A percentile compares a stretch with the other conserved stretches of the same genome.
Conservation (phyloP, 176 grass and related monocot genomes). For the Oryza coarctata region DNA sequence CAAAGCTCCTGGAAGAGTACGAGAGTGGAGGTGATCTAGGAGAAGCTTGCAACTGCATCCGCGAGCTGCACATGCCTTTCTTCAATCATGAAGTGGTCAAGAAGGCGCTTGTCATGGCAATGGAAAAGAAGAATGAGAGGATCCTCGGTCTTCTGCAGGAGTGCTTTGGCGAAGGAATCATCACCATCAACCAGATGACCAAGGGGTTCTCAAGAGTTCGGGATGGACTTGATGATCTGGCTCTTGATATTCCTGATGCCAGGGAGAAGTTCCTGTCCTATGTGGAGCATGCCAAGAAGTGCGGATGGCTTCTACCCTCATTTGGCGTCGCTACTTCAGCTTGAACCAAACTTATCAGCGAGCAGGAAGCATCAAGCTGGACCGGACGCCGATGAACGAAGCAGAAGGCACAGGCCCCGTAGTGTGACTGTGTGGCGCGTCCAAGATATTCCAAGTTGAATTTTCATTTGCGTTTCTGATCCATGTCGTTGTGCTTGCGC, state of each 20-base stretch:
- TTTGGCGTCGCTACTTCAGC: slow-evolving; percentile 33
- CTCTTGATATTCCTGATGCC: slow-evolving; percentile 91
- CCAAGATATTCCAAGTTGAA: slow-evolving; percentile 1
- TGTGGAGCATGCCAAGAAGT: slow-evolving; percentile 54
- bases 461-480: slow-evolving; percentile 23
- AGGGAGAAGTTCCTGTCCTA: slow-evolving; percentile 70
- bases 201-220: slow-evolving; percentile 88
- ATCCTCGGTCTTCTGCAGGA: slow-evolving; percentile 65
- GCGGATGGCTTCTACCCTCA: slow-evolving; percentile 64
- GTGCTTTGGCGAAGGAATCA: slow-evolving; percentile 85
- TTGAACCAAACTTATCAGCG: slow-evolving; percentile 22
- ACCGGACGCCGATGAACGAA: not conserved
- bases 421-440: not conserved
- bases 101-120: slow-evolving; percentile 81
- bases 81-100: slow-evolving; percentile 98
- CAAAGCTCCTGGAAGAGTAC: slow-evolving; percentile 87
- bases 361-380: slow-evolving; percentile 30
- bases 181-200: slow-evolving; percentile 93
- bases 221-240: slow-evolving; percentile 89
- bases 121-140: slow-evolving; percentile 83
- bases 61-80: slow-evolving; percentile 84
- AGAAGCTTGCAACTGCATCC: slow-evolving; percentile 92
- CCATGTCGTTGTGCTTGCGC: slow-evolving; percentile 19
- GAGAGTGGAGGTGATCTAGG: slow-evolving; percentile 83
- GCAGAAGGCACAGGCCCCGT: slow-evolving; percentile 9